Conservation (phyloP, 2,329 filamentous ascomycete genomes). For the Aspergillus ochraceoroseus region DNA sequence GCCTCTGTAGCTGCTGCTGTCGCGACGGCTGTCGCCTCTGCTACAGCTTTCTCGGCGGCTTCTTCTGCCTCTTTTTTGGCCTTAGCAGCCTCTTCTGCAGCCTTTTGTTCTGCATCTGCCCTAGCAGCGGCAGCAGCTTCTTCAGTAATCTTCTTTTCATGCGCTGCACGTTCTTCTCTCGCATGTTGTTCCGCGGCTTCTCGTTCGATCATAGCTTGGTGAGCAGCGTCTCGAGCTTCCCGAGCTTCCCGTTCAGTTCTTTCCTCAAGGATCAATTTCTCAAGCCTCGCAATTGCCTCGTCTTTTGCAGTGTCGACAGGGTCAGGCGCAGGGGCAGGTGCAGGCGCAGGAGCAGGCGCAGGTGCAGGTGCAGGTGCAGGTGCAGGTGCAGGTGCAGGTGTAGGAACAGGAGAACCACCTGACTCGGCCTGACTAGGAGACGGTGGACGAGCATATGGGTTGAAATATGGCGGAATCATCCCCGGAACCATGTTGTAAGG, state of each 20-base stretch:
- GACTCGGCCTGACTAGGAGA: conserved; percentile 31
- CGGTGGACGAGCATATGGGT: conserved; percentile 34
- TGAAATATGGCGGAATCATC: conserved; percentile 38
- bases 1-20: conserved; percentile 37
- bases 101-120: conserved; percentile 45
- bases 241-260: conserved; percentile 39
- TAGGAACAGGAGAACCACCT: conserved; percentile 21
- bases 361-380: conserved; percentile 21
- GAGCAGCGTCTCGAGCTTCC: conserved; percentile 37
- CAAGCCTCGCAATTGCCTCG: conserved; percentile 58
- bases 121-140: conserved; percentile 47
- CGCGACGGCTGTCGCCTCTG: conserved; percentile 40
- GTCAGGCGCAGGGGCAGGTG: conserved; percentile 24
- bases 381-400: conserved; percentile 17
- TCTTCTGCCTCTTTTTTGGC: conserved; percentile 45
- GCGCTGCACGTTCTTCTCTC: conserved; percentile 36
- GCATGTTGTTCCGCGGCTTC: conserved; percentile 44
- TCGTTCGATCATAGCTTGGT: conserved; percentile 47
- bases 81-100: conserved; percentile 47
- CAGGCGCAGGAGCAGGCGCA: not conserved
- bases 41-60: conserved; percentile 37
- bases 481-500: conserved; percentile 33
- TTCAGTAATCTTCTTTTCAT: conserved; percentile 42
- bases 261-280: conserved; percentile 52
- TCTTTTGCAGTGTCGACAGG: conserved; percentile 50